These are phyloP conservation scores for Fremontodendron californicum DNA, from an alignment of 345 rosid species.

Conservation along the genomic window DNA sequence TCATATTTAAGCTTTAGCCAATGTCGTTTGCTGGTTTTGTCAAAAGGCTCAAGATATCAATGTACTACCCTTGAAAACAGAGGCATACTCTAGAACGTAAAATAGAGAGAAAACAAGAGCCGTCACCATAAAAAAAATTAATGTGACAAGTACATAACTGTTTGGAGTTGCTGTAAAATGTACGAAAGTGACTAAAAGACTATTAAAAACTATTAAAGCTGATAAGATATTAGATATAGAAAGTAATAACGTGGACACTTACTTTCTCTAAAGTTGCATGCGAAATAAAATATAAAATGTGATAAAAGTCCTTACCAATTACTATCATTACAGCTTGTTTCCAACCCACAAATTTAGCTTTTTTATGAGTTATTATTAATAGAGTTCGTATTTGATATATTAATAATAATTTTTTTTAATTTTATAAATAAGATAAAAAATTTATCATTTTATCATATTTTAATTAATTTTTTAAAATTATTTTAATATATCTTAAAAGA, in stretches of 20 bases:
- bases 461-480: too few relatives aligned
- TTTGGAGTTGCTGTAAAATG: not conserved
- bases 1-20: not conserved
- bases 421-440: too few relatives aligned
- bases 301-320: not conserved
- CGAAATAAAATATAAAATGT: not conserved
- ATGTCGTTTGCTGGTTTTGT: not conserved
- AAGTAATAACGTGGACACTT: not conserved
- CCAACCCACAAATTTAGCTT: not conserved
- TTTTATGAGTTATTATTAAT: not conserved
- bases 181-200: not conserved
- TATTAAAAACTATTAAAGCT: not conserved
- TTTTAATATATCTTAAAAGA: too few relatives aligned
- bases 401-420: too few relatives aligned
- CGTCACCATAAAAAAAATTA: not conserved
- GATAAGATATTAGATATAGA: not conserved
- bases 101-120: slow-evolving; percentile 7
- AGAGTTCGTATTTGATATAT: too few relatives aligned
- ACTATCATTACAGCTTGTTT: not conserved
- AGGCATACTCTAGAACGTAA: not conserved
- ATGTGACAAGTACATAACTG: not conserved
- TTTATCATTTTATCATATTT: too few relatives aligned
- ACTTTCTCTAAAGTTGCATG: not conserved
- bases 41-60: not conserved
- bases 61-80: not conserved